These are phyloP conservation scores for Fomitopsis pulvina DNA, from an alignment of 768 basidiomycete genomes.

Conservation along the genomic window DNA sequence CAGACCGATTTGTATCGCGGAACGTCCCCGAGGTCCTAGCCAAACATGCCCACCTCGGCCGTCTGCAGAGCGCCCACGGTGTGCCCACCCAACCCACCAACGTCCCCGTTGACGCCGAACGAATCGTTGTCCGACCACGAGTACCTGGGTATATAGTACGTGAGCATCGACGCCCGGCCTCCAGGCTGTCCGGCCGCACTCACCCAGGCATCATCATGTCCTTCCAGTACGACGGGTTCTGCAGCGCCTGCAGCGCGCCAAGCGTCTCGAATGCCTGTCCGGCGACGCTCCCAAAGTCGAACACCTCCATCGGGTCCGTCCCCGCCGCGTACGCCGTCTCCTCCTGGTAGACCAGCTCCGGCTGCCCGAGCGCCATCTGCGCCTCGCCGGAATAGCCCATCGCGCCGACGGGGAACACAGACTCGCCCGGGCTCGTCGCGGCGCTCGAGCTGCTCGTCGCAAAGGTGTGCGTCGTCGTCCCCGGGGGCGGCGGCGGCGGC, in stretches of 20 bases:
- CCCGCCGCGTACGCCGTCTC: conserved; percentile 41
- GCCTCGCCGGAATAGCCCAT: conserved; percentile 5
- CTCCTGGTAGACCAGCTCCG: conserved; percentile 15
- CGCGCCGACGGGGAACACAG: neutral
- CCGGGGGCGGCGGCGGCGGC: neutral
- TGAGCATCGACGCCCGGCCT: neutral
- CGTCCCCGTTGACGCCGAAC: neutral
- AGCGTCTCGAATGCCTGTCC: conserved; percentile 41
- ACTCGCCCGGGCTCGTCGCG: neutral
- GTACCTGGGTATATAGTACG: neutral
- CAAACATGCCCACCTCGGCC: neutral
- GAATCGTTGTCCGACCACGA: neutral
- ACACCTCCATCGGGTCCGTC: conserved; percentile 32
- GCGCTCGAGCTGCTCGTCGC: neutral
- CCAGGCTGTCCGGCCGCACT: conserved; percentile 1
- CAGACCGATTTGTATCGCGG: neutral
- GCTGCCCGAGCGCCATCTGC: conserved; percentile 3
- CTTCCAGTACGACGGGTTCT: conserved; percentile 67
- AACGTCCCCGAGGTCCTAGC: neutral
- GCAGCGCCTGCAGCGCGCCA: conserved; percentile 68
- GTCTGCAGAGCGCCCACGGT: neutral
- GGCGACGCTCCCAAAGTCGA: conserved; percentile 11
- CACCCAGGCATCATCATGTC: conserved; percentile 87
- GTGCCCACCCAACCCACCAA: neutral
- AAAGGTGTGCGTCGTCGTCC: neutral